phyloP scores from a whole-genome alignment of 352 stramenopile genomes.

The Globisporangium echinulatum region DNA sequence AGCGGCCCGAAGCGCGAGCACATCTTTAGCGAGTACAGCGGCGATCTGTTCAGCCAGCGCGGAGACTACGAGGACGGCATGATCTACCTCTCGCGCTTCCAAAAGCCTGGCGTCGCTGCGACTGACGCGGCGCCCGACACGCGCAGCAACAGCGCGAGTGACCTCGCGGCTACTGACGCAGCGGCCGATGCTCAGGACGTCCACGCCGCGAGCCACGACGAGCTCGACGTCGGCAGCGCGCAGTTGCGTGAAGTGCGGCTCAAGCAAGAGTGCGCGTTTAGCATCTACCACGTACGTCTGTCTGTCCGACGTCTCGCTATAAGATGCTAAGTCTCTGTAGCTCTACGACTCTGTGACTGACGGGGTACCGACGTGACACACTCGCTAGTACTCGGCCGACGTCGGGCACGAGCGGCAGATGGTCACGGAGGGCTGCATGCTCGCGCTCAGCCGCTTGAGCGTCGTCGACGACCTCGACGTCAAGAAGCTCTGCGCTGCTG shows the following conservation, averaged over 20 bases:
- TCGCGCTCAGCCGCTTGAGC: slow-evolving; percentile 61
- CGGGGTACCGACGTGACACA: neutral
- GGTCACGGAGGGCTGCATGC: slow-evolving; percentile 68
- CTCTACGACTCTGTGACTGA: too few relatives aligned
- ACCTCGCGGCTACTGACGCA: slow-evolving; percentile 22
- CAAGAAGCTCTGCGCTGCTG: slow-evolving; percentile 75
- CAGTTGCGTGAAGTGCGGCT: slow-evolving; percentile 53
- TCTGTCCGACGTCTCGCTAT: neutral
- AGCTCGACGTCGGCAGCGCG: slow-evolving; percentile 30
- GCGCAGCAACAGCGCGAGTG: slow-evolving; percentile 21
- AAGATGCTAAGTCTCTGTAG: too few relatives aligned
- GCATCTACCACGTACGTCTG: slow-evolving; percentile 60
- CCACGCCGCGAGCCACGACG: slow-evolving; percentile 47
- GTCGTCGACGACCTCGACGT: slow-evolving; percentile 79
- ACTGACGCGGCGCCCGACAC: slow-evolving; percentile 6
- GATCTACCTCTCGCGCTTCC: slow-evolving; percentile 83
- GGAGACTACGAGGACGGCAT: slow-evolving; percentile 83
- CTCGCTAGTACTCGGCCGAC: slow-evolving; percentile 48
- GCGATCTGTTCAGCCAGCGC: slow-evolving; percentile 79
- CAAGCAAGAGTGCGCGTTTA: slow-evolving; percentile 79
- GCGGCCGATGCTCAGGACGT: slow-evolving; percentile 39
- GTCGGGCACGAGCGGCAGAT: slow-evolving; percentile 67
- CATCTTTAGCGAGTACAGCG: slow-evolving; percentile 59
- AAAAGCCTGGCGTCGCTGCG: slow-evolving; percentile 28
- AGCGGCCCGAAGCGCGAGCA: slow-evolving; percentile 29